Conservation (phyloP, 2,329 filamentous ascomycete species). For the Neofusicoccum sp. region DNA sequence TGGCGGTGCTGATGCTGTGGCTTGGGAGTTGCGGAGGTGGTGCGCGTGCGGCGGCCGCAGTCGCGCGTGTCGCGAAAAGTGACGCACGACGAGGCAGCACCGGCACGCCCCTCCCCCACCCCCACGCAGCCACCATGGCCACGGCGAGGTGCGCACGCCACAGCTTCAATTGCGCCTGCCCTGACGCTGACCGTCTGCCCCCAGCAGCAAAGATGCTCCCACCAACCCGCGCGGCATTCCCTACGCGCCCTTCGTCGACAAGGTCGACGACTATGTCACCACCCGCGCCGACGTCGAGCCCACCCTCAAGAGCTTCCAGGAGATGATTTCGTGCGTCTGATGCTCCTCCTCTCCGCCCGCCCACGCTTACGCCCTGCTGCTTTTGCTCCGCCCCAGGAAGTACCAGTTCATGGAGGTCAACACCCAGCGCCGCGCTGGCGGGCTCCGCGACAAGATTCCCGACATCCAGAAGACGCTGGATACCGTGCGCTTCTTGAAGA, state of each 20-base stretch:
- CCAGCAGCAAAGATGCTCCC: constrained; percentile 44
- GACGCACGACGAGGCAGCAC: neutral
- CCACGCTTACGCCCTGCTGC: constrained; percentile 22
- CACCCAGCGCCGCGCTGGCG: constrained; percentile 75
- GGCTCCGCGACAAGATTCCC: constrained; percentile 90
- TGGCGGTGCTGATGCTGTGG: neutral
- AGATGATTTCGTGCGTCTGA: constrained; percentile 78
- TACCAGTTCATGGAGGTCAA: constrained; percentile 99
- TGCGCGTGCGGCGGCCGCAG: no score
- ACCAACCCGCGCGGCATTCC: constrained; percentile 84
- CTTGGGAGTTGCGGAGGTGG: no score
- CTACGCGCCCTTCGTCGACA: constrained; percentile 80
- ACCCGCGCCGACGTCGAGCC: constrained; percentile 75
- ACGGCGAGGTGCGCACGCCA: constrained; percentile 26
- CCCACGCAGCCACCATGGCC: constrained; percentile 27
- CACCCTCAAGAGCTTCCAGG: constrained; percentile 79
- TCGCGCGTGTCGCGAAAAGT: neutral
- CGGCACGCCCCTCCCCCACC: constrained; percentile 17
- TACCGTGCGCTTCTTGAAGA: constrained; percentile 80
- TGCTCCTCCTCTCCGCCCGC: constrained; percentile 20
- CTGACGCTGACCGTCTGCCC: neutral
- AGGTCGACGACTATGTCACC: constrained; percentile 82
- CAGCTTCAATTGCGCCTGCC: neutral
- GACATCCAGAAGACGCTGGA: constrained; percentile 96
- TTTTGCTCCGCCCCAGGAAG: constrained; percentile 60